Conservation (phyloP, 1,284 basidiomycete species). For the Fomitopsis pinicola region DNA sequence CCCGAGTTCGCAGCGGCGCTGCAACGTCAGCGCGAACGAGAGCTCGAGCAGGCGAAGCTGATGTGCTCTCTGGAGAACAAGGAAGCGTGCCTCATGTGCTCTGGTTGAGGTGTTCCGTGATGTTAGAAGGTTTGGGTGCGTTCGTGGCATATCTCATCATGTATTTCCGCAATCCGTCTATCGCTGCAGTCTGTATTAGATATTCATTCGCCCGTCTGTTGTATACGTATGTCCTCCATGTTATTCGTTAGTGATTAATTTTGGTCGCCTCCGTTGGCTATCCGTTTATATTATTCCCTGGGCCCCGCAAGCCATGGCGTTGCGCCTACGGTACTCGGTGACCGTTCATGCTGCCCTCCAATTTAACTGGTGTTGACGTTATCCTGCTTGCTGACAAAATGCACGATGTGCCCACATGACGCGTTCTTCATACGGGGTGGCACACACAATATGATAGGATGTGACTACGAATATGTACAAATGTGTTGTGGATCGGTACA, state of each 20-base stretch:
- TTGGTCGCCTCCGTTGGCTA: not conserved
- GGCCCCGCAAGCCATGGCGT: not conserved
- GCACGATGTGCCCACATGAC: too few species aligned
- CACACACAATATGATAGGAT: too few species aligned
- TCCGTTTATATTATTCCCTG: not conserved
- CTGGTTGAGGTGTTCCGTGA: constrained; percentile 42
- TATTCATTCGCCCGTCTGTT: not conserved
- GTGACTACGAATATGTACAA: too few species aligned
- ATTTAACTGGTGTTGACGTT: too few species aligned
- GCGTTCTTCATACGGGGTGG: too few species aligned
- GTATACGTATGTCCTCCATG: not conserved
- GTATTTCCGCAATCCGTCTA: constrained; percentile 1
- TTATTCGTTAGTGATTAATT: not conserved
- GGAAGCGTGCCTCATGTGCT: constrained; percentile 85
- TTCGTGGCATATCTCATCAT: not conserved
- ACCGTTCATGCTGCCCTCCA: too few species aligned
- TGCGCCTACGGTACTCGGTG: not conserved
- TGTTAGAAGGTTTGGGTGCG: not conserved
- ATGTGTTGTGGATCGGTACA: too few species aligned
- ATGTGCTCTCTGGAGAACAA: constrained; percentile 87
- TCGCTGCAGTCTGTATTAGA: not conserved
- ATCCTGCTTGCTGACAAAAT: too few species aligned
- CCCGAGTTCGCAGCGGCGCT: constrained; percentile 84
- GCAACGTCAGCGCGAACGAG: constrained; percentile 65
- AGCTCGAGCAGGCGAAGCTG: constrained; percentile 79